Evolutionary conservation across 2,329 filamentous ascomycete genomes (phyloP).

Genomic region (Alternaria solani): DNA sequence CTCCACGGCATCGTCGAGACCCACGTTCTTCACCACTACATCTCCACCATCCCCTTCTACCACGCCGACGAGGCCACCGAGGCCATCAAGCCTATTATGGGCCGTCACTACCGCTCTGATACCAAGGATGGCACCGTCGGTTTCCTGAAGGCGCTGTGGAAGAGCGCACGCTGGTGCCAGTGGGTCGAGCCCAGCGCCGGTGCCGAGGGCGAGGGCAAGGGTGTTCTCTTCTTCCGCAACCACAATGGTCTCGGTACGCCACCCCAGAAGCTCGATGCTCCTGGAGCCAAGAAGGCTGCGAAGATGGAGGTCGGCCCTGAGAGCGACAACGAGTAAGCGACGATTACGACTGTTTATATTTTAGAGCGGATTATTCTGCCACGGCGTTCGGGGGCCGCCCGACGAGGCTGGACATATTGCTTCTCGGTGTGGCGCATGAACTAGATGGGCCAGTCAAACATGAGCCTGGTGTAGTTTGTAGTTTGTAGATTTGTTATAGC

Average conservation of each 20-base stretch:
- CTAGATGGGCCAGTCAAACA: conserved; percentile 17
- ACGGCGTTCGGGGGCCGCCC: conserved; percentile 31
- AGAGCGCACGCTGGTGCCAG: conserved; percentile 84
- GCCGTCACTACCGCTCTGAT: conserved; percentile 89
- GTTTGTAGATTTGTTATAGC: conserved; percentile 21
- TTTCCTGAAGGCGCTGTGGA: conserved; percentile 86
- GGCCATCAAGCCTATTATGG: conserved; percentile 95
- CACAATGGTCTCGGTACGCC: conserved; percentile 80
- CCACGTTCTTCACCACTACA: conserved; percentile 97
- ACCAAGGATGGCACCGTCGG: conserved; percentile 76
- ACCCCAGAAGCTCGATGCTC: conserved; percentile 27
- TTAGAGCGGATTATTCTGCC: conserved; percentile 26
- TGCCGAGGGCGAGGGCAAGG: conserved; percentile 80
- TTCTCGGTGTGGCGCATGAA: conserved; percentile 26
- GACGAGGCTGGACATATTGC: conserved; percentile 17
- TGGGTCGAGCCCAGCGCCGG: conserved; percentile 94
- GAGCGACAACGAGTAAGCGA: conserved; percentile 41
- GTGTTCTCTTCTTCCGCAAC: conserved; percentile 95
- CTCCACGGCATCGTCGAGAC: conserved; percentile 98
- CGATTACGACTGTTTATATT: conserved; percentile 25
- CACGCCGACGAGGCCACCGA: conserved; percentile 93
- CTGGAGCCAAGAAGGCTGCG: conserved; percentile 38
- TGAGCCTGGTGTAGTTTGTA: conserved; percentile 26
- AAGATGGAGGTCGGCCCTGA: conserved; percentile 49
- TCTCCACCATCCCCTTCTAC: conserved; percentile 96